Percentiles rank a stretch among this genome's conserved stretches.
Conservation (phyloP, 441 rosid species). For the Geranium incanum region DNA sequence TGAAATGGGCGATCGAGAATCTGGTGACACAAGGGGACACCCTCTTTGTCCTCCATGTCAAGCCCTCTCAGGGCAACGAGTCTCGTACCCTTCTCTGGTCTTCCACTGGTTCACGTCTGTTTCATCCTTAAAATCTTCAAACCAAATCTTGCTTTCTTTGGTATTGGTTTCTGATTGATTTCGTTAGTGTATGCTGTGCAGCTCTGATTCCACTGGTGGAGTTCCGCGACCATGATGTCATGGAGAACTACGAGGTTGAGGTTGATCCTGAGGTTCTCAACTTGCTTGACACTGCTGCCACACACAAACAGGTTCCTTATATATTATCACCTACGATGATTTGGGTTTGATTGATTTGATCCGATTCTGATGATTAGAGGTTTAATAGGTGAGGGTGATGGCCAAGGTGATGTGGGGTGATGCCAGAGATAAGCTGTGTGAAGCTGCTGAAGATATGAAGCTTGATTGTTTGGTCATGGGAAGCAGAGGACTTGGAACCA, state of each 20-base stretch:
- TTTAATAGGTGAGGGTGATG: conserved; percentile 24
- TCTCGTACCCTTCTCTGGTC: conserved; percentile 43
- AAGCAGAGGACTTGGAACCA: conserved; percentile 41
- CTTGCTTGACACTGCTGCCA: conserved; percentile 25
- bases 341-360: neutral
- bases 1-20: conserved; percentile 35
- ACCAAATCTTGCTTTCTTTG: neutral
- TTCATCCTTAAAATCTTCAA: too few species aligned
- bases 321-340: neutral
- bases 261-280: conserved; percentile 30
- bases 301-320: conserved; percentile 24
- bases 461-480: conserved; percentile 37
- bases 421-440: conserved; percentile 34
- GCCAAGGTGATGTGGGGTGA: conserved; percentile 41
- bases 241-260: conserved; percentile 28
- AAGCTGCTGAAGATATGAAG: conserved; percentile 28
- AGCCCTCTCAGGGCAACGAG: conserved; percentile 30
- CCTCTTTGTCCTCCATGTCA: conserved; percentile 34
- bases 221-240: conserved; percentile 31
- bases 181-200: conserved; percentile 10
- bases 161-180: neutral
- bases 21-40: conserved; percentile 31
- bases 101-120: conserved; percentile 38
- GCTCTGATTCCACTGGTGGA: conserved; percentile 40
- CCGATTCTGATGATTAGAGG: neutral